A percentile compares a stretch with the other conserved stretches of the same genome.
Conservation (phyloP, 2,329 filamentous ascomycete genomes). For the Parastagonospora avenae region DNA sequence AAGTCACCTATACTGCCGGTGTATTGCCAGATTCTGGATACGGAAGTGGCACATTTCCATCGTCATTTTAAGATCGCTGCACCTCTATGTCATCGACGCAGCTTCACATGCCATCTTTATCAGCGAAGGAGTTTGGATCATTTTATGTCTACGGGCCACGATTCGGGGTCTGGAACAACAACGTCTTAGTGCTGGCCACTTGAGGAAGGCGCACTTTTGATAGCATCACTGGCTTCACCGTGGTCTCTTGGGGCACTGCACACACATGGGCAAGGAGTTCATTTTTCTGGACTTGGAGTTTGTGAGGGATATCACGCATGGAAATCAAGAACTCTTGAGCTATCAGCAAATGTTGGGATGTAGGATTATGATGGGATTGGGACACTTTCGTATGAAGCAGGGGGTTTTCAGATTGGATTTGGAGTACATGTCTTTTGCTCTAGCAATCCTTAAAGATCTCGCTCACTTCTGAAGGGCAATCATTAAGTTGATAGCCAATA, state of each 20-base stretch:
- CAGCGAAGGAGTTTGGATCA: conserved; percentile 5
- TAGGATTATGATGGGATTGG: conserved; percentile 28
- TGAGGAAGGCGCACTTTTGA: no score
- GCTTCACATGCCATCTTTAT: not conserved
- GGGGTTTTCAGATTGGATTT: conserved; percentile 22
- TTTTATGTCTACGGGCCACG: conserved; percentile 6
- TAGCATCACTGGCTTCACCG: not conserved
- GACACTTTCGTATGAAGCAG: conserved; percentile 2
- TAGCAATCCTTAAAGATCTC: not conserved
- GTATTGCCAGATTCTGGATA: conserved; percentile 39
- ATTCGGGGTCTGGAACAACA: not conserved
- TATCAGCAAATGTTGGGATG: conserved; percentile 15
- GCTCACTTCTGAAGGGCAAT: not conserved
- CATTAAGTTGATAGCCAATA: conserved; percentile 5
- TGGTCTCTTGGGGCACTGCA: not conserved
- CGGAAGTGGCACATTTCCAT: conserved; percentile 29
- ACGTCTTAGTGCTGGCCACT: not conserved
- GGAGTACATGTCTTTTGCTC: conserved; percentile 4
- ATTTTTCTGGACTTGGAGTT: not conserved
- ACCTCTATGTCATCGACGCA: conserved; percentile 4
- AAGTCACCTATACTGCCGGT: conserved; percentile 20
- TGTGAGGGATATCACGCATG: conserved; percentile 10
- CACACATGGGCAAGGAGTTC: conserved; percentile 38
- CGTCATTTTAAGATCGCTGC: conserved; percentile 16
- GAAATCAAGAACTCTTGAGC: conserved; percentile 7